These are phyloP conservation scores for Tolypocladium sp. DNA, from an alignment of 2,329 filamentous ascomycete genomes.

Conservation along the genomic window DNA sequence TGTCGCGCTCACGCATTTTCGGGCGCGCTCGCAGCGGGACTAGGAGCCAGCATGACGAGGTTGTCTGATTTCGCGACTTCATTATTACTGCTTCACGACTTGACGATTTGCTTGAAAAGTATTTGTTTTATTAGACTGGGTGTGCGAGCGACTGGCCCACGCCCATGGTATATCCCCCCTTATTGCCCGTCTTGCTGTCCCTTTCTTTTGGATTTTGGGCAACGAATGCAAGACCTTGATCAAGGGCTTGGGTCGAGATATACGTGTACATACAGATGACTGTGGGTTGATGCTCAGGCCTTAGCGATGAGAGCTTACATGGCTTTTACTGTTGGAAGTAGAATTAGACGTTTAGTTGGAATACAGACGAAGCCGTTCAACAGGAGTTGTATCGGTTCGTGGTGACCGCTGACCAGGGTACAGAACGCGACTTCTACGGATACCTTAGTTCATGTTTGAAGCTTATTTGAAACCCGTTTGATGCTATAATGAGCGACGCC, in stretches of 20 bases:
- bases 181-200: not conserved
- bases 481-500: not conserved
- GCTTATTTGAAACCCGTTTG: too few species aligned
- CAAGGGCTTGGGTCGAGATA: not conserved
- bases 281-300: not conserved
- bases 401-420: too few species aligned
- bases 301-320: not conserved
- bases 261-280: not conserved
- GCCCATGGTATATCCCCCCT: not conserved
- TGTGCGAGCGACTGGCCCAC: not conserved
- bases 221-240: not conserved
- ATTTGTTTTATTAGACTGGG: not conserved
- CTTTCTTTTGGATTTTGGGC: not conserved
- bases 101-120: not conserved
- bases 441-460: too few species aligned
- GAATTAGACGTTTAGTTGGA: not conserved
- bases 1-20: slow-evolving; percentile 19
- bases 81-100: not conserved
- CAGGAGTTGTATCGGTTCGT: not conserved
- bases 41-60: slow-evolving; percentile 15
- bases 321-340: not conserved
- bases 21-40: slow-evolving; percentile 18
- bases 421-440: too few species aligned
- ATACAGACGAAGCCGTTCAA: not conserved
- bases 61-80: slow-evolving; percentile 12